Evolutionary conservation across 768 basidiomycete genomes (phyloP).

Genomic region (Suillus decipiens): DNA sequence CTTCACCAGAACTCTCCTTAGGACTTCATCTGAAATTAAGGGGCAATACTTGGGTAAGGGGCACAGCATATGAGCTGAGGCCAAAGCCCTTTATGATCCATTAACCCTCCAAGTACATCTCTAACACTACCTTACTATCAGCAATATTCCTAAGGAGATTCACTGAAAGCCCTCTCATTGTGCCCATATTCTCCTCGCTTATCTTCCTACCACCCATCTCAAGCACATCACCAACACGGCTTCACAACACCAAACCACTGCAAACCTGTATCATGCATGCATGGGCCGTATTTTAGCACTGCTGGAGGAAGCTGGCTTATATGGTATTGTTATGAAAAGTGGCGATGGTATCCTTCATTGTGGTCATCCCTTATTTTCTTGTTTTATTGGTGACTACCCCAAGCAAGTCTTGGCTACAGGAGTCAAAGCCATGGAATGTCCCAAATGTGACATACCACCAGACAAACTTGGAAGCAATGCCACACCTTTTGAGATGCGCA

Average conservation of each 20-base stretch:
- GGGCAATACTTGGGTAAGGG: too few relatives aligned
- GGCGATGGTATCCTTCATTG: neutral
- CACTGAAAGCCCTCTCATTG: neutral
- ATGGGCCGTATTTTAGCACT: neutral
- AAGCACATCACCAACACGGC: neutral
- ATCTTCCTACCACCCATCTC: neutral
- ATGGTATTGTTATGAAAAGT: neutral
- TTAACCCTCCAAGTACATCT: too few relatives aligned
- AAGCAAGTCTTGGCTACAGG: neutral
- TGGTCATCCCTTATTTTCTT: neutral
- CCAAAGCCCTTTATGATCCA: too few relatives aligned
- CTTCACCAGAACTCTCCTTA: too few relatives aligned
- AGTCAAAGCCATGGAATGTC: neutral
- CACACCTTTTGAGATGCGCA: too few relatives aligned
- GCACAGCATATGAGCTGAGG: too few relatives aligned
- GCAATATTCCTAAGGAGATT: neutral
- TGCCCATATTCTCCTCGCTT: neutral
- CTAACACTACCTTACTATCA: too few relatives aligned
- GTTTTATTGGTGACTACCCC: neutral
- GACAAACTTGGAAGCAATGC: too few relatives aligned
- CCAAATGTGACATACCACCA: too few relatives aligned
- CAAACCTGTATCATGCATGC: neutral
- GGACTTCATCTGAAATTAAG: too few relatives aligned
- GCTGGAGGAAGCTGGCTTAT: neutral
- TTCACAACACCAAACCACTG: neutral